These are phyloP conservation scores for Blastomyces silverae DNA, from an alignment of 2,329 filamentous ascomycete species.

Conservation along the genomic window DNA sequence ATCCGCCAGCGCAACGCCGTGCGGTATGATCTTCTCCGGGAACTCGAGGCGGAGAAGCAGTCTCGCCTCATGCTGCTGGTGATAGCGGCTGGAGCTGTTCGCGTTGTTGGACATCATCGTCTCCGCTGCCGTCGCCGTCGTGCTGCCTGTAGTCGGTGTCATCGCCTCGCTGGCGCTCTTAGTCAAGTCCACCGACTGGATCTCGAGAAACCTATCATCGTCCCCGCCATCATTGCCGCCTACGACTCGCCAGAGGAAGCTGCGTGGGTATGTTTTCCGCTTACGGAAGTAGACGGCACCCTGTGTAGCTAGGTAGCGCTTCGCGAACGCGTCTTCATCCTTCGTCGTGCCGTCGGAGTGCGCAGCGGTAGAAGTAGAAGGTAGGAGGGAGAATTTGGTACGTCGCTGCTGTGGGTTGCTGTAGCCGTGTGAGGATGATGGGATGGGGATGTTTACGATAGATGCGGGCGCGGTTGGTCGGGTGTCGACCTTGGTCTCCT, in stretches of 20 bases:
- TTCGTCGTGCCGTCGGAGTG: constrained; percentile 45
- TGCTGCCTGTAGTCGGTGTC: background rate
- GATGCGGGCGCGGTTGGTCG: constrained; percentile 64
- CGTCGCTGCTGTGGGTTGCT: constrained; percentile 41
- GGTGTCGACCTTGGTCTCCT: constrained; percentile 78
- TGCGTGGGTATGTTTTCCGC: constrained; percentile 67
- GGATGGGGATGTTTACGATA: constrained; percentile 61
- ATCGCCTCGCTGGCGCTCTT: constrained; percentile 48
- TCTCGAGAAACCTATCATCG: constrained; percentile 59
- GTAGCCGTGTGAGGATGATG: constrained; percentile 37
- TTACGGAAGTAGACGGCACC: constrained; percentile 80
- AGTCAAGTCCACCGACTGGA: constrained; percentile 75
- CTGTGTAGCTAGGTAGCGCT: constrained; percentile 65
- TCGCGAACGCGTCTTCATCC: constrained; percentile 61
- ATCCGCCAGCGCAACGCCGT: constrained; percentile 78
- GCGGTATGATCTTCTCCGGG: constrained; percentile 61
- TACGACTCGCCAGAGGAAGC: constrained; percentile 84
- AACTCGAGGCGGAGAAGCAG: constrained; percentile 75
- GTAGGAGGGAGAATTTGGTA: constrained; percentile 42
- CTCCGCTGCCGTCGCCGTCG: background rate
- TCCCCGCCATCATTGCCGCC: constrained; percentile 52
- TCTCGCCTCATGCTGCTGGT: constrained; percentile 56
- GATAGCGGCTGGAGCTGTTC: background rate
- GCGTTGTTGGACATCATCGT: background rate
- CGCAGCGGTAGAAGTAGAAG: constrained; percentile 40